A percentile compares a stretch with the other conserved stretches of the same genome.
Evolutionary conservation across 129 eudicot species (phyloP).

Genomic region (Dittrichia graveolens): DNA sequence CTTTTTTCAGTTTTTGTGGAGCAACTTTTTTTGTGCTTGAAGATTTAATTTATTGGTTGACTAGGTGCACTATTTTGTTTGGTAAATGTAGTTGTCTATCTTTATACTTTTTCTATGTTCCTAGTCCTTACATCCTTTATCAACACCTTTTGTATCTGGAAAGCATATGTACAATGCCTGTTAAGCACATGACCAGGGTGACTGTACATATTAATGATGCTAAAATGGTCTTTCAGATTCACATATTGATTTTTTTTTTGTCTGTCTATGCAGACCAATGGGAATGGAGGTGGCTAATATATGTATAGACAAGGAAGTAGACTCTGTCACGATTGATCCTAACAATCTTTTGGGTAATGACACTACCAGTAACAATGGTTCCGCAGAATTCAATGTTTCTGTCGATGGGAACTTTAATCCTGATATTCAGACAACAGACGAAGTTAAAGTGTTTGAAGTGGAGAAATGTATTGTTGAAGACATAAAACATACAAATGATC

Average conservation of each 20-base stretch:
- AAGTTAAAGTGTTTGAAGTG: slow-evolving; percentile 51
- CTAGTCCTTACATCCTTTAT: slow-evolving; percentile 17
- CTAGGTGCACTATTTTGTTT: slow-evolving; percentile 13
- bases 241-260: neutral
- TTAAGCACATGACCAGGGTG: neutral
- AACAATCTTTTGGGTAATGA: slow-evolving; percentile 17
- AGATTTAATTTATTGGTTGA: slow-evolving; percentile 11
- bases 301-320: slow-evolving; percentile 67
- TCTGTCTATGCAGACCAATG: slow-evolving; percentile 48
- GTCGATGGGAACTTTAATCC: slow-evolving; percentile 31
- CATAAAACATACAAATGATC: slow-evolving; percentile 31
- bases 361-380: slow-evolving; percentile 30
- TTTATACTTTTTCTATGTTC: neutral
- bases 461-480: slow-evolving; percentile 54
- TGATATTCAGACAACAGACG: slow-evolving; percentile 38
- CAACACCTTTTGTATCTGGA: slow-evolving; percentile 10
- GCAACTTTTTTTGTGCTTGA: slow-evolving; percentile 16
- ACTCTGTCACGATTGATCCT: slow-evolving; percentile 36
- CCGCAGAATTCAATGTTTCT: slow-evolving; percentile 25
- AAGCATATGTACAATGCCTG: neutral
- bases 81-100: slow-evolving; percentile 28
- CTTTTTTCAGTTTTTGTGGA: neutral
- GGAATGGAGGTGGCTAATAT: slow-evolving; percentile 61
- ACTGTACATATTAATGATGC: neutral
- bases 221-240: neutral